These are phyloP conservation scores for Pontederia crassipes DNA, from an alignment of 176 grass and related monocot genomes.

Conservation along the genomic window DNA sequence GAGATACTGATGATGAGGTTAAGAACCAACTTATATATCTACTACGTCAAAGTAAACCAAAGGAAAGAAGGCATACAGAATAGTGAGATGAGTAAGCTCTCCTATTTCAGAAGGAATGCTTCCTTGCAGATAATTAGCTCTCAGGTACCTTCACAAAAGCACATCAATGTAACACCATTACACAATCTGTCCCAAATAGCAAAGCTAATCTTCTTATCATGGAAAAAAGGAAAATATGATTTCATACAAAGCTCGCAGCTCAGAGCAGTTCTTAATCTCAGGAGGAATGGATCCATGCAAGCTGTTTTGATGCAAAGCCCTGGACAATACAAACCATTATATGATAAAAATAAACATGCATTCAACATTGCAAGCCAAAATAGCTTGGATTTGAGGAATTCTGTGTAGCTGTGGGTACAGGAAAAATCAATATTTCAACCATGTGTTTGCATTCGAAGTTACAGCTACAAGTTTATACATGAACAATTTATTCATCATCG, in stretches of 20 bases:
- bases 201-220: neutral
- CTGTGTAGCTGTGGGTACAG: too few relatives aligned
- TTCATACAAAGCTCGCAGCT: slow-evolving; percentile 60
- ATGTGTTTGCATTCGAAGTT: neutral
- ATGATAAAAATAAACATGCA: neutral
- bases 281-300: slow-evolving; percentile 73
- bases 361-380: too few relatives aligned
- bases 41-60: neutral
- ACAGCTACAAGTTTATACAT: too few relatives aligned
- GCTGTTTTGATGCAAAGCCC: slow-evolving; percentile 96
- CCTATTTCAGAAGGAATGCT: slow-evolving; percentile 80
- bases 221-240: neutral
- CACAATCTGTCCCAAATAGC: too few relatives aligned
- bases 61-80: slow-evolving; percentile 42
- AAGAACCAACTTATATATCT: neutral
- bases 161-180: neutral
- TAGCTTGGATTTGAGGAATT: too few relatives aligned
- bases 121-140: slow-evolving; percentile 97
- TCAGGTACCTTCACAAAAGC: slow-evolving; percentile 48
- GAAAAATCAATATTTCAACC: too few relatives aligned
- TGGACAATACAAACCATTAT: slow-evolving; percentile 17
- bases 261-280: slow-evolving; percentile 85
- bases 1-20: slow-evolving; percentile 1
- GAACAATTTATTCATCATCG: neutral
- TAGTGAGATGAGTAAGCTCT: slow-evolving; percentile 59